Evolutionary conservation across 1,284 basidiomycete species (phyloP), one percentile per base, ranked within the genome.

Genomic region (Trametes versicolor): DNA sequence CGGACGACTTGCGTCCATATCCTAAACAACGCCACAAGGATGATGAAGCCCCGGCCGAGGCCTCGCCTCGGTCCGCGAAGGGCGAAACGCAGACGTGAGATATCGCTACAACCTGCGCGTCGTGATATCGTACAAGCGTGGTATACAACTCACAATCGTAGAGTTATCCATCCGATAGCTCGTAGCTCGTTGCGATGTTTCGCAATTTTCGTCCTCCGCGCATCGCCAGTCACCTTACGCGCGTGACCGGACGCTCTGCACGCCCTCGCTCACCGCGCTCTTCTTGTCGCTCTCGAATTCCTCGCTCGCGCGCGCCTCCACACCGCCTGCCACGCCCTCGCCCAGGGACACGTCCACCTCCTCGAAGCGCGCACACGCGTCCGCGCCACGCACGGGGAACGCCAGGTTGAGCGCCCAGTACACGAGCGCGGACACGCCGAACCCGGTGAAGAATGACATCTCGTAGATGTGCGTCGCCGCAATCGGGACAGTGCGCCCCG

Each of bases 381-480:
- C 78, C 60, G 78, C 75, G 7, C 89, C 91, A 9, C 80, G 81
- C 1, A 87, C 84, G 9, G 92, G 91, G 76, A 85, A 90, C 27
- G 83, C 53, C 56, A 76, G 70, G 78, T 88, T 91, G 58, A 91
- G 81, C 48, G 77, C 34, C 70, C 81, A 87, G 77, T 95, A 95
- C 50, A 90, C 75, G 65, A 90, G 60, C 8, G 84, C 81, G 0
- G 92, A 91, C 48, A 90, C 84, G 45, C 87, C 87, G 70, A 92
- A 92, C 32, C 92, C 92, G 3, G 90, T 92, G 77, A 94, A 90
- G 82, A 93, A 94, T 19, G 90, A 87, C 80, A 91, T 84, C 66
- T 91, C 80, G 76, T 92, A 92, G 69, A 93, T 85, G 57, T 86
- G 83, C 41, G 87, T 90, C 3, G 91, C 90, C 12, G 85, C 84